Percentiles rank a stretch among this genome's conserved stretches.
These are phyloP conservation scores for Setomelanomma holmii DNA, from an alignment of 2,329 filamentous ascomycete genomes.

Conservation along the genomic window DNA sequence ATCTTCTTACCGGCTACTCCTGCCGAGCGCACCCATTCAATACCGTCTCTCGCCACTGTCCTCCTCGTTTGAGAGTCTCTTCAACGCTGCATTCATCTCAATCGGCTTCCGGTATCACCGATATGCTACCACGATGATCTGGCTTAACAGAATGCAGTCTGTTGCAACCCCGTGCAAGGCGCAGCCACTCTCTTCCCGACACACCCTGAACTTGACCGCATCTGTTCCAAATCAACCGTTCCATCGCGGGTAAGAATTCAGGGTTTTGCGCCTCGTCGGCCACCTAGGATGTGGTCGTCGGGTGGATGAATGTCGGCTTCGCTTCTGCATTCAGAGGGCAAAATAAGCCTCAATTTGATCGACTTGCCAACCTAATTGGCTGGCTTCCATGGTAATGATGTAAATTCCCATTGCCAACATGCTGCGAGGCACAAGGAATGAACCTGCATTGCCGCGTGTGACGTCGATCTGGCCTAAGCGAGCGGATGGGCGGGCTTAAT, in stretches of 20 bases:
- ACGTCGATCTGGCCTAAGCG: constrained; percentile 4
- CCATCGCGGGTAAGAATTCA: background rate
- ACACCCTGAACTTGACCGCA: too few species aligned
- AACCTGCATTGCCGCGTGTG: constrained; percentile 7
- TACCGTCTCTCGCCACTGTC: background rate
- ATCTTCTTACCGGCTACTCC: too few species aligned
- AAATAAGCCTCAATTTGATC: background rate
- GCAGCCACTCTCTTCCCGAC: too few species aligned
- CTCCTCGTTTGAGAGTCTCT: background rate
- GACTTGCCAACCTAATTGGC: background rate
- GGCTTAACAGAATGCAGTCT: too few species aligned
- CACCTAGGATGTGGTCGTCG: background rate
- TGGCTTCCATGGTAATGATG: background rate
- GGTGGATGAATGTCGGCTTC: background rate
- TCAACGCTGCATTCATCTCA: background rate
- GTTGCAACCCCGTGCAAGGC: too few species aligned
- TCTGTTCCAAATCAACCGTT: background rate
- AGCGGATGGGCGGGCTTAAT: background rate
- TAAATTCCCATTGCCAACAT: constrained; percentile 1
- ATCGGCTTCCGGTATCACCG: background rate
- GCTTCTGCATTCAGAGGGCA: background rate
- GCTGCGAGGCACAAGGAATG: background rate
- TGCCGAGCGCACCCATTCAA: too few species aligned
- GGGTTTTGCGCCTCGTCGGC: background rate
- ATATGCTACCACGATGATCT: background rate